Conservation (phyloP, 1,284 basidiomycete genomes). For the Athelia psychrophila region DNA sequence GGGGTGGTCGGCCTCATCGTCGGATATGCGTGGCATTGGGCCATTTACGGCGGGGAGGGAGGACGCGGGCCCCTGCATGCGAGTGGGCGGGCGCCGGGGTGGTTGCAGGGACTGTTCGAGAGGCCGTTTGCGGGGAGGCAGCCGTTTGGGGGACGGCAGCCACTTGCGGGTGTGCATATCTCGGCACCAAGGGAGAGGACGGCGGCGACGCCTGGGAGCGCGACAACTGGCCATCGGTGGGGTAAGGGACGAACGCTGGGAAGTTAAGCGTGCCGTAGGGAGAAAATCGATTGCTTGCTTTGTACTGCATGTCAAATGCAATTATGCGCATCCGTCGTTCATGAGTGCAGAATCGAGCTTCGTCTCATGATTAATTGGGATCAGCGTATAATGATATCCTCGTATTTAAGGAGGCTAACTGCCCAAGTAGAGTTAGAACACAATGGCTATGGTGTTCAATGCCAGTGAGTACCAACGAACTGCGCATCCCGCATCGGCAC, state of each 20-base stretch:
- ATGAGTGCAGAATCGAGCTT: too few species aligned
- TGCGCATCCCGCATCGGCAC: too few species aligned
- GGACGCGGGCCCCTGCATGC: neutral
- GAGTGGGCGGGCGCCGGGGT: neutral
- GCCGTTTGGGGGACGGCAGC: neutral
- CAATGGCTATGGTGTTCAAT: too few species aligned
- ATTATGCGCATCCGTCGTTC: too few species aligned
- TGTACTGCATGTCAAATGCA: too few species aligned
- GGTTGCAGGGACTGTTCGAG: neutral
- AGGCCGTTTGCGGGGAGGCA: neutral
- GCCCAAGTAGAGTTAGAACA: too few species aligned
- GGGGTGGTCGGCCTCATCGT: constrained; percentile 69
- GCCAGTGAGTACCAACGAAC: too few species aligned
- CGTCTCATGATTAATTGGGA: too few species aligned
- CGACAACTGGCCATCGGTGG: neutral
- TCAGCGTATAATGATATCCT: too few species aligned
- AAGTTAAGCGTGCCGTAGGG: too few species aligned
- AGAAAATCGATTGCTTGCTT: too few species aligned
- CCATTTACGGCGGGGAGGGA: constrained; percentile 11
- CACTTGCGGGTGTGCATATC: neutral
- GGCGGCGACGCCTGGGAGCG: neutral
- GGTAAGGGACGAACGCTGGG: neutral
- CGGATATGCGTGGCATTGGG: constrained; percentile 81
- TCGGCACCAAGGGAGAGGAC: neutral
- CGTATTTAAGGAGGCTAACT: too few species aligned